A percentile compares a stretch with the other conserved stretches of the same genome.
Evolutionary conservation across 2,329 filamentous ascomycete genomes (phyloP).

Genomic region (Seiridium cupressi): DNA sequence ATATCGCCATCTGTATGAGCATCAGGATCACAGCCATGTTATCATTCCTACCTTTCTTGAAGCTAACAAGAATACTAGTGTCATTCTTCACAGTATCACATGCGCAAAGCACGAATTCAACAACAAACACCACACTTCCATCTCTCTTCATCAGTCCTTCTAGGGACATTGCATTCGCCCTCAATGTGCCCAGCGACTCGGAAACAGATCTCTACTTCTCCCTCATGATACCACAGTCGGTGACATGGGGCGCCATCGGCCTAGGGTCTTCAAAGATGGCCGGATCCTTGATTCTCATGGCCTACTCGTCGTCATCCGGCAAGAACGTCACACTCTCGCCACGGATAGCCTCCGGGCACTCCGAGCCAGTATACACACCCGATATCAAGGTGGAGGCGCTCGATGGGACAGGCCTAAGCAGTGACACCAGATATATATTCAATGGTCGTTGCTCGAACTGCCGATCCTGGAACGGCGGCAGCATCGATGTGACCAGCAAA

Average conservation of each 20-base stretch:
- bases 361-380: slow-evolving; percentile 48
- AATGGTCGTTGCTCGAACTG: slow-evolving; percentile 54
- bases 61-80: background rate
- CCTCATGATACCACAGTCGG: slow-evolving; percentile 42
- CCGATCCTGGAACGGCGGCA: slow-evolving; percentile 47
- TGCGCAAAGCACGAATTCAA: slow-evolving; percentile 14
- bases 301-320: slow-evolving; percentile 46
- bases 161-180: slow-evolving; percentile 49
- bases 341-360: slow-evolving; percentile 46
- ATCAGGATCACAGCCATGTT: too few relatives aligned
- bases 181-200: slow-evolving; percentile 74
- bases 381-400: slow-evolving; percentile 43
- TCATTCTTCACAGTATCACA: slow-evolving; percentile 9
- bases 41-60: background rate
- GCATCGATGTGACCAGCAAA: slow-evolving; percentile 47
- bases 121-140: slow-evolving; percentile 14
- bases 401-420: slow-evolving; percentile 43
- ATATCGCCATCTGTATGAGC: background rate
- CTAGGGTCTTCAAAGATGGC: slow-evolving; percentile 51
- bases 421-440: slow-evolving; percentile 43
- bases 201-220: slow-evolving; percentile 51
- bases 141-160: slow-evolving; percentile 26
- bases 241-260: slow-evolving; percentile 54
- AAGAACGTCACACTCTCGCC: slow-evolving; percentile 56
- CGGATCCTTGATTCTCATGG: slow-evolving; percentile 51